A percentile compares a stretch with the other conserved stretches of the same genome.
Conservation (phyloP, 306 rosid species). For the Vigna angularis region DNA sequence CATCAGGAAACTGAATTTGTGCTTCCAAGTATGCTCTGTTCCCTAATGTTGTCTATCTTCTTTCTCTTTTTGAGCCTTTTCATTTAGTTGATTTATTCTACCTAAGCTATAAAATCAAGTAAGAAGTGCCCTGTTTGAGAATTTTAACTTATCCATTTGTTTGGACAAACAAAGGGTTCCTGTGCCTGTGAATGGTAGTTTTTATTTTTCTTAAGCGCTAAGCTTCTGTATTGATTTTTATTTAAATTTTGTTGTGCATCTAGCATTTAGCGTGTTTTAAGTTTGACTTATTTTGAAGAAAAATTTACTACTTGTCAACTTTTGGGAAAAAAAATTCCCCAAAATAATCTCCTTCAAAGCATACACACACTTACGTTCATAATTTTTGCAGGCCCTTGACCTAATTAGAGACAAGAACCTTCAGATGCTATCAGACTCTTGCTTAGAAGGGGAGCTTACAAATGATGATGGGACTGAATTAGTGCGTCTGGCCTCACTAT, state of each 20-base stretch:
- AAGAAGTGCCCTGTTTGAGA: constrained; percentile 12
- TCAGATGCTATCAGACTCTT: constrained; percentile 89
- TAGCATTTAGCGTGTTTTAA: constrained; percentile 27
- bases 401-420: constrained; percentile 89
- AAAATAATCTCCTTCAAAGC: not conserved
- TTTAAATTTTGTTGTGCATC: constrained; percentile 37
- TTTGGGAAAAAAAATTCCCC: not conserved
- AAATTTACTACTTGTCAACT: not conserved
- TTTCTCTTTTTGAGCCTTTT: not conserved
- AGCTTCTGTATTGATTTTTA: constrained; percentile 34
- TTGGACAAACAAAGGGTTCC: not conserved
- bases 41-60: constrained; percentile 2
- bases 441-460: constrained; percentile 94
- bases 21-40: not conserved
- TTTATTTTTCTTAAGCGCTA: constrained; percentile 1
- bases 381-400: constrained; percentile 82
- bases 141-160: constrained; percentile 8
- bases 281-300: not conserved
- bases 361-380: not conserved
- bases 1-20: constrained; percentile 1
- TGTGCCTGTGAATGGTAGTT: constrained; percentile 20
- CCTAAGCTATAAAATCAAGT: not conserved
- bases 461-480: constrained; percentile 90
- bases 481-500: constrained; percentile 92
- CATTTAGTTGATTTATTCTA: constrained; percentile 3